phyloP scores from a whole-genome alignment of 2,329 filamentous ascomycete genomes.

The Arthrinium phaeospermum region DNA sequence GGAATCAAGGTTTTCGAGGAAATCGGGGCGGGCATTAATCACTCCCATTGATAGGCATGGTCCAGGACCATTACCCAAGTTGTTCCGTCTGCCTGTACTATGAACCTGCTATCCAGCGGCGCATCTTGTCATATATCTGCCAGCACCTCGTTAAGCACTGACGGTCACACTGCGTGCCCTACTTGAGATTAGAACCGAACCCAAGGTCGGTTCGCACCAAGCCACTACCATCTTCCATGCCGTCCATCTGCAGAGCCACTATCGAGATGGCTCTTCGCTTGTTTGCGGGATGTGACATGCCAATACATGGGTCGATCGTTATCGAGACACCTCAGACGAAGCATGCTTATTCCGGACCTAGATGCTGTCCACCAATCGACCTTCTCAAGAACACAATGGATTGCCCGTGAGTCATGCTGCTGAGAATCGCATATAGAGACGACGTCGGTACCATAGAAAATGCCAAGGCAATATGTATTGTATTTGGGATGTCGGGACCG shows the following conservation, averaged over 20 bases:
- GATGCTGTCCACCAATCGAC: background rate
- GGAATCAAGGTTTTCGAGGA: slow-evolving; percentile 67
- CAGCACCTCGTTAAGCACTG: background rate
- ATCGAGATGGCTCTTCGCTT: background rate
- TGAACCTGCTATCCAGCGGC: background rate
- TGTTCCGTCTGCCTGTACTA: background rate
- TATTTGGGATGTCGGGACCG: background rate
- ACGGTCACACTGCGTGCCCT: background rate
- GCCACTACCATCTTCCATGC: background rate
- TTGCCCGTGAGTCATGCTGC: background rate
- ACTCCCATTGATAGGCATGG: background rate
- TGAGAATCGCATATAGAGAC: background rate
- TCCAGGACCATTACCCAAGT: background rate
- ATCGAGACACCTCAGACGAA: background rate
- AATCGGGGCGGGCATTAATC: slow-evolving; percentile 45
- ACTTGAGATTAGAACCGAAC: background rate
- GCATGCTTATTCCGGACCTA: background rate
- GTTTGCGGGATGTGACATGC: background rate
- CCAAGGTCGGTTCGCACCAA: background rate
- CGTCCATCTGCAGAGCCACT: background rate
- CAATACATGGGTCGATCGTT: background rate
- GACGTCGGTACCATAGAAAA: background rate
- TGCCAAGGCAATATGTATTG: background rate
- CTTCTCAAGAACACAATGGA: background rate
- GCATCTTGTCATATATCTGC: background rate